These are phyloP conservation scores for Trametes cubensis DNA, from an alignment of 768 basidiomycete species.

Conservation along the genomic window DNA sequence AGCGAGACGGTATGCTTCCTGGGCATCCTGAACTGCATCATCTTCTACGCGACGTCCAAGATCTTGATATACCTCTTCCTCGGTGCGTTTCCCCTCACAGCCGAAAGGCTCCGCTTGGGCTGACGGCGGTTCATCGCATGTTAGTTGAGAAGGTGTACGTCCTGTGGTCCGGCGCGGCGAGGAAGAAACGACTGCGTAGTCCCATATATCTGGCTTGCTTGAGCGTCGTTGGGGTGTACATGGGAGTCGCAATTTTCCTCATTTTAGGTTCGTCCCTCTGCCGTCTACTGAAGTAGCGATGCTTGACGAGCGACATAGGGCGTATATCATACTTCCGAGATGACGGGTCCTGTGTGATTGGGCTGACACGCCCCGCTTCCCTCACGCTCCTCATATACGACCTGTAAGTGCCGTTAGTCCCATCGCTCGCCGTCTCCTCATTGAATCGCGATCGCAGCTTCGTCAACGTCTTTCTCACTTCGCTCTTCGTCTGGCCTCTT, in stretches of 20 bases:
- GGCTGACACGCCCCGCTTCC: slow-evolving; percentile 46
- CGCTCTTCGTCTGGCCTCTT: slow-evolving; percentile 52
- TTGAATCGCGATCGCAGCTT: slow-evolving; percentile 20
- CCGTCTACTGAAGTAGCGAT: not conserved
- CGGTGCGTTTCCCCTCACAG: slow-evolving; percentile 24
- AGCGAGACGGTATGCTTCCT: slow-evolving; percentile 41
- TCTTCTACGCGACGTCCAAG: slow-evolving; percentile 46
- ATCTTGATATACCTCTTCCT: slow-evolving; percentile 53
- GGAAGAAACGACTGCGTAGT: slow-evolving; percentile 40
- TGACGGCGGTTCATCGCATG: not conserved
- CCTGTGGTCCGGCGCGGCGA: slow-evolving; percentile 44
- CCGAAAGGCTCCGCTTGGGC: not conserved
- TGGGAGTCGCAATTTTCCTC: slow-evolving; percentile 43
- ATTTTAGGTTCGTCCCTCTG: slow-evolving; percentile 38
- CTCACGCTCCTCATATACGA: slow-evolving; percentile 51
- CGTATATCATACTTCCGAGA: slow-evolving; percentile 40
- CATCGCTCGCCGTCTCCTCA: not conserved
- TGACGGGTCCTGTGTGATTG: slow-evolving; percentile 50
- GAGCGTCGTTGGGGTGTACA: slow-evolving; percentile 41
- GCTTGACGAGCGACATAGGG: slow-evolving; percentile 29
- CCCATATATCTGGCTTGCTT: slow-evolving; percentile 46
- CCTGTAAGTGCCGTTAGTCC: slow-evolving; percentile 39
- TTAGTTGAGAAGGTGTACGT: slow-evolving; percentile 50
- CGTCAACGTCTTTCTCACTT: slow-evolving; percentile 44
- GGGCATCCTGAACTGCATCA: slow-evolving; percentile 48